Conservation (phyloP, 2,329 filamentous ascomycete genomes). For the Sclerotiophoma versabilis region DNA sequence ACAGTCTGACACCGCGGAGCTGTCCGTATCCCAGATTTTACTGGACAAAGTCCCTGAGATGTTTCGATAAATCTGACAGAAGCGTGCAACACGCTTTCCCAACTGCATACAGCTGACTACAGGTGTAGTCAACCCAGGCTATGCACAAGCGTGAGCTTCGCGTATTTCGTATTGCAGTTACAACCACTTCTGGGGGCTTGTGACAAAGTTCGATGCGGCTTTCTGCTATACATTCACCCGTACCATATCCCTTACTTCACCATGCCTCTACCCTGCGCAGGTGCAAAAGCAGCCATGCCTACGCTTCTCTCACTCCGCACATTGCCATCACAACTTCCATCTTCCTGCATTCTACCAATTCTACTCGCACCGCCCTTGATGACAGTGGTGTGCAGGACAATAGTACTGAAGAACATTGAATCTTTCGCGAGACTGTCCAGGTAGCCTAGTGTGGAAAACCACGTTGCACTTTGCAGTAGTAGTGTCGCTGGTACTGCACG, state of each 20-base stretch:
- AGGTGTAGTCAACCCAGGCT: neutral
- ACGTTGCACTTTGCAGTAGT: conserved; percentile 15
- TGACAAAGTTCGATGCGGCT: neutral
- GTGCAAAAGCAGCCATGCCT: conserved; percentile 20
- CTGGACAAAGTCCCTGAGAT: neutral
- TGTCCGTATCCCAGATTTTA: neutral
- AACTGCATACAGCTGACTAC: neutral
- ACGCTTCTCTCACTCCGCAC: conserved; percentile 2
- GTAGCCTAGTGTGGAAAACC: conserved; percentile 5
- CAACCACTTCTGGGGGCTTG: neutral
- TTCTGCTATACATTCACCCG: neutral
- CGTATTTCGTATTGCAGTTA: neutral
- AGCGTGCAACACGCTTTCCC: no score
- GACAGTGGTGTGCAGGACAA: conserved; percentile 3
- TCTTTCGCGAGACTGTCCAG: conserved; percentile 20
- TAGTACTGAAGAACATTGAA: conserved; percentile 17
- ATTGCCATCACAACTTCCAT: no score
- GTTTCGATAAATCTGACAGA: no score
- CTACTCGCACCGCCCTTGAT: conserved; percentile 6
- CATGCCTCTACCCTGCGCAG: neutral
- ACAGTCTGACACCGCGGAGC: neutral
- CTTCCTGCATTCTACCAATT: conserved; percentile 11
- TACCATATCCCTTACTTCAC: conserved; percentile 19
- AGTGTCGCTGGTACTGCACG: conserved; percentile 17
- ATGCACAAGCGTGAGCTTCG: neutral